Evolutionary conservation across 345 rosid genomes (phyloP).

Genomic region (Brassica rapa): DNA sequence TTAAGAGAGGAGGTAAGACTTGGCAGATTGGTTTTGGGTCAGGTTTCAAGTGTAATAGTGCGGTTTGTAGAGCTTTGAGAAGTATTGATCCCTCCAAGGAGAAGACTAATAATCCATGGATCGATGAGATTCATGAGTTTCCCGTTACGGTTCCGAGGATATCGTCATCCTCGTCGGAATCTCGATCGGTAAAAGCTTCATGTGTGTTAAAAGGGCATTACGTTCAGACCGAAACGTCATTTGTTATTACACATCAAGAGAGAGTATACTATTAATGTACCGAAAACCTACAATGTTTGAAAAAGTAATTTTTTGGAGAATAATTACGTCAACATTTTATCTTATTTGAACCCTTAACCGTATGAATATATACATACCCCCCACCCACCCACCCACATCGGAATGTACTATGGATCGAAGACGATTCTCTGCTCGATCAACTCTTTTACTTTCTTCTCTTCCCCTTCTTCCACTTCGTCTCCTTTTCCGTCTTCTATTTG

Average conservation of each 20-base stretch:
- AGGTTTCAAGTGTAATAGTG: too few relatives aligned
- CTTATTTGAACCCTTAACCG: not conserved
- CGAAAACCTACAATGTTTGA: not conserved
- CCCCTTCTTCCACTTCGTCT: constrained; percentile 32
- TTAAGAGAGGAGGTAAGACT: too few relatives aligned
- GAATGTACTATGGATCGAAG: constrained; percentile 36
- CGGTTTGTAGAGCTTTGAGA: too few relatives aligned
- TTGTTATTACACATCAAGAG: not conserved
- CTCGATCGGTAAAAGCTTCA: too few relatives aligned
- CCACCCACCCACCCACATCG: not conserved
- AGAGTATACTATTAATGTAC: not conserved
- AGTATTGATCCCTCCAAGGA: too few relatives aligned
- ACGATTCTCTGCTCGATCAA: constrained; percentile 33
- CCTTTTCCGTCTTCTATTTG: constrained; percentile 35
- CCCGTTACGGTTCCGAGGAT: too few relatives aligned
- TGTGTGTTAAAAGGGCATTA: too few relatives aligned
- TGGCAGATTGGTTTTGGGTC: too few relatives aligned
- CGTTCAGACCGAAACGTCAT: not conserved
- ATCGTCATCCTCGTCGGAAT: too few relatives aligned
- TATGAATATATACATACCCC: not conserved
- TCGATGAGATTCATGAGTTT: too few relatives aligned
- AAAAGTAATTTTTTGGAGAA: not conserved
- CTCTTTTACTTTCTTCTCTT: constrained; percentile 38
- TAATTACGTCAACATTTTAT: not conserved
- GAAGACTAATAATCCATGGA: too few relatives aligned